Percentiles rank a stretch among this genome's conserved stretches.
These are phyloP conservation scores for Triadica sebifera DNA, from an alignment of 345 rosid genomes.

Conservation along the genomic window DNA sequence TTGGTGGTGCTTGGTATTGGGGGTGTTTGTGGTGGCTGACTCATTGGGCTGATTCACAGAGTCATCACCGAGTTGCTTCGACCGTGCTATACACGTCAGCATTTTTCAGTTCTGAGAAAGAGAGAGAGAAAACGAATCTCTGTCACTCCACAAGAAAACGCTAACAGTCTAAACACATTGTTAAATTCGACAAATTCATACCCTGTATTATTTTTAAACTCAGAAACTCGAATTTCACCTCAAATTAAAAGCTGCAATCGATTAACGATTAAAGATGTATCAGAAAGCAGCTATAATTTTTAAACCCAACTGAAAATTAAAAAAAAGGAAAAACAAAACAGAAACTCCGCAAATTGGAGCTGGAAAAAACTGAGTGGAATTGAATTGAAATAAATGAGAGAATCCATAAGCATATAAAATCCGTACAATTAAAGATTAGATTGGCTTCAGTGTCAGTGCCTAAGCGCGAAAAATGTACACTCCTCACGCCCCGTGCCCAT, in stretches of 20 bases:
- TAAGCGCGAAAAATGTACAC: constrained; percentile 20
- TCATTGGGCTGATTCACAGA: constrained; percentile 49
- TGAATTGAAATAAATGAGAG: background rate
- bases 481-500: background rate
- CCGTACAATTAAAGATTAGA: background rate
- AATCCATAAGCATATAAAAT: background rate
- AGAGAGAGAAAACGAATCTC: background rate
- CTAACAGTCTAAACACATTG: background rate
- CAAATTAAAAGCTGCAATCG: background rate
- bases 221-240: background rate
- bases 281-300: background rate
- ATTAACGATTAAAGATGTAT: background rate
- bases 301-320: background rate
- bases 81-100: constrained; percentile 95
- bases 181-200: background rate
- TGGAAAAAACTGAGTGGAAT: background rate
- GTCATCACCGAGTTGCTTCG: constrained; percentile 76
- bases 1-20: constrained; percentile 35
- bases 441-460: background rate
- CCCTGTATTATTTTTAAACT: background rate
- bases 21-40: constrained; percentile 31
- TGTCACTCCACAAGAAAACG: background rate
- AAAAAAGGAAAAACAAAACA: background rate
- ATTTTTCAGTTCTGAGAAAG: constrained; percentile 32
- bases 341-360: background rate